These are phyloP conservation scores for Rhizopus arrhizus DNA, from an alignment of 371 early-diverging fungal genomes.

Conservation along the genomic window DNA sequence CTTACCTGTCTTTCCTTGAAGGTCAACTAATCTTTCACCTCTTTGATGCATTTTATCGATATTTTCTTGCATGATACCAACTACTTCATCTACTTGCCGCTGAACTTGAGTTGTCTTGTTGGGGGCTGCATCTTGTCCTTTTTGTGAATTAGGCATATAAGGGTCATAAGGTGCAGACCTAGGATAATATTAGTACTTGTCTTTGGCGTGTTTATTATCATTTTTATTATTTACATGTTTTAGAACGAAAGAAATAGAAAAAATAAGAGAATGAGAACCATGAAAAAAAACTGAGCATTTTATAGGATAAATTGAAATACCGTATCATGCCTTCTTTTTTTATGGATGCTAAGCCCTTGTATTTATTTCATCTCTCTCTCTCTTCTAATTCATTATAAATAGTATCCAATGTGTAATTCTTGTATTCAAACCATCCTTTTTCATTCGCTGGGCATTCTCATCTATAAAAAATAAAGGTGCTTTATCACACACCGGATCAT, in stretches of 20 bases:
- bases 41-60: conserved; percentile 89
- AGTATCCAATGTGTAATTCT: too few relatives aligned
- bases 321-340: neutral
- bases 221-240: neutral
- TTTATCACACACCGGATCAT: too few relatives aligned
- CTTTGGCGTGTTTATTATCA: neutral
- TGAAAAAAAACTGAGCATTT: neutral
- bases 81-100: conserved; percentile 89
- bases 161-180: conserved; percentile 48
- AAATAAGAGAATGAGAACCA: neutral
- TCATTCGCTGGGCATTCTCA: too few relatives aligned
- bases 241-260: neutral
- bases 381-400: too few relatives aligned
- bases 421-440: too few relatives aligned
- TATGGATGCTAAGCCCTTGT: neutral
- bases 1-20: conserved; percentile 86
- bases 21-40: conserved; percentile 84
- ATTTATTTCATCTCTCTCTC: too few relatives aligned
- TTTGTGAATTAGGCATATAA: conserved; percentile 39
- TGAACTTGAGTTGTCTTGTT: conserved; percentile 70
- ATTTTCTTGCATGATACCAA: conserved; percentile 95
- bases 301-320: neutral
- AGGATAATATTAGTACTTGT: neutral
- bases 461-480: too few relatives aligned
- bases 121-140: conserved; percentile 62